These are phyloP conservation scores for Coemansia sp. DNA, from an alignment of 192 early-diverging fungal genomes.

Conservation along the genomic window DNA sequence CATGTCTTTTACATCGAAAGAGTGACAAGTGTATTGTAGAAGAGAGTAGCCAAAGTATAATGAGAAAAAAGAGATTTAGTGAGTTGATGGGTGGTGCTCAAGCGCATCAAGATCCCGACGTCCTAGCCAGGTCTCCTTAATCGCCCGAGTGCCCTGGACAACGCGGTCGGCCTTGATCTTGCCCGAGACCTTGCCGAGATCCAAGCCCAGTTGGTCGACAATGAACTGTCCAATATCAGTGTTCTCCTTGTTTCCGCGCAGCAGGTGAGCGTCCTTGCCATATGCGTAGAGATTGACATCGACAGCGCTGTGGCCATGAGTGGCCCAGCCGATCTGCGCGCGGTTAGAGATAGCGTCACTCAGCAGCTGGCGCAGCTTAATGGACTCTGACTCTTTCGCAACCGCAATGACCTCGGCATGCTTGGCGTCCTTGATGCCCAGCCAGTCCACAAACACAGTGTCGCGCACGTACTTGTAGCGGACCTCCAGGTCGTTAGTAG, in stretches of 20 bases:
- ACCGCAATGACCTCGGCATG: slow-evolving; percentile 64
- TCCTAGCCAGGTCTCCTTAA: slow-evolving; percentile 45
- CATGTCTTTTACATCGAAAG: too few species aligned
- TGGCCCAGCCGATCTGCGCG: slow-evolving; percentile 77
- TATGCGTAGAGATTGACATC: slow-evolving; percentile 96
- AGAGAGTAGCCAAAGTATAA: not conserved
- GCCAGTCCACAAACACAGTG: slow-evolving; percentile 65
- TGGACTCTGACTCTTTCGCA: slow-evolving; percentile 30
- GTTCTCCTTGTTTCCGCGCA: slow-evolving; percentile 88
- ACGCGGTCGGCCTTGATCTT: slow-evolving; percentile 64
- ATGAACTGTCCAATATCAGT: slow-evolving; percentile 84
- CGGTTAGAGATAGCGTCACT: slow-evolving; percentile 61
- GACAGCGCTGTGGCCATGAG: slow-evolving; percentile 92
- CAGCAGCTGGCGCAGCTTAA: slow-evolving; percentile 58
- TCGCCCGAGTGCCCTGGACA: slow-evolving; percentile 31
- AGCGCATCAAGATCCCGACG: slow-evolving; percentile 52
- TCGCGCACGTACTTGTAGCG: slow-evolving; percentile 57
- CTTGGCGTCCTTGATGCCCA: slow-evolving; percentile 75
- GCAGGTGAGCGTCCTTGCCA: slow-evolving; percentile 62
- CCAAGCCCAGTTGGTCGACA: slow-evolving; percentile 61
- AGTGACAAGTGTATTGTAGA: not conserved
- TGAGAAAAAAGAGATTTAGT: slow-evolving; percentile 13
- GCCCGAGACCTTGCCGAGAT: slow-evolving; percentile 65
- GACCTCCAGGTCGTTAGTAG: slow-evolving; percentile 8
- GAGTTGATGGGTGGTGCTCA: slow-evolving; percentile 34